Conservation (phyloP, 208 protist genomes). For the Acanthamoeba castellanii region DNA sequence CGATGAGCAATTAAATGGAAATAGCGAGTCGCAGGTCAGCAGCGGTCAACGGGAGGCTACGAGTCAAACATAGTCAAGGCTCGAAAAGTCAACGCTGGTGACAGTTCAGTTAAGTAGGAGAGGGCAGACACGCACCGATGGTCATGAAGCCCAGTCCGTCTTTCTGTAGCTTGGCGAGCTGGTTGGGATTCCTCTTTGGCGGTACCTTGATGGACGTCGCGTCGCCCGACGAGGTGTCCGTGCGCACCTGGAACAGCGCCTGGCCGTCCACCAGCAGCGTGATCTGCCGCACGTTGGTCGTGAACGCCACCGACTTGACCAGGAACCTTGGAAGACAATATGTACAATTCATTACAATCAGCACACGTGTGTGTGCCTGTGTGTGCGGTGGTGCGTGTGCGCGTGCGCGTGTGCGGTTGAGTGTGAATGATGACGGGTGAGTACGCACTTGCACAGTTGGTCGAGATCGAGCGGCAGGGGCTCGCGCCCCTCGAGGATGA, state of each 20-base stretch:
- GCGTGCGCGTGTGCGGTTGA: too few relatives aligned
- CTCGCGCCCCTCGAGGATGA: constrained; percentile 10
- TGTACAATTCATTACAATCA: neutral
- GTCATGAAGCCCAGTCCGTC: constrained; percentile 47
- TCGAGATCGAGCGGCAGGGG: constrained; percentile 41
- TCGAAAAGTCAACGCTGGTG: neutral
- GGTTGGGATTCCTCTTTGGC: neutral
- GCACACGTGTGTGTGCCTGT: neutral
- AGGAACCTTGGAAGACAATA: too few relatives aligned
- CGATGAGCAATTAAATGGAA: too few relatives aligned
- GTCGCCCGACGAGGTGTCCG: neutral
- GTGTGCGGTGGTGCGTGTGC: neutral
- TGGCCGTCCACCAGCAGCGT: constrained; percentile 12
- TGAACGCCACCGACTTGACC: constrained; percentile 44
- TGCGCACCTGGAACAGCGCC: neutral
- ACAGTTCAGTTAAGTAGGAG: too few relatives aligned
- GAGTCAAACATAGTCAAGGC: neutral
- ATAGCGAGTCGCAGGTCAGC: too few relatives aligned
- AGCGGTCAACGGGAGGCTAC: neutral
- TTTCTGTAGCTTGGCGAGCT: neutral
- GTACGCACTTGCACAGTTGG: constrained; percentile 58
- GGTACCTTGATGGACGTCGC: neutral
- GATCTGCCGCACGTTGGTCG: constrained; percentile 21
- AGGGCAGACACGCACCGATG: neutral
- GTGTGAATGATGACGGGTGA: neutral